These are phyloP conservation scores for Fusarium sp. DNA, from an alignment of 2,329 filamentous ascomycete species.

Conservation along the genomic window DNA sequence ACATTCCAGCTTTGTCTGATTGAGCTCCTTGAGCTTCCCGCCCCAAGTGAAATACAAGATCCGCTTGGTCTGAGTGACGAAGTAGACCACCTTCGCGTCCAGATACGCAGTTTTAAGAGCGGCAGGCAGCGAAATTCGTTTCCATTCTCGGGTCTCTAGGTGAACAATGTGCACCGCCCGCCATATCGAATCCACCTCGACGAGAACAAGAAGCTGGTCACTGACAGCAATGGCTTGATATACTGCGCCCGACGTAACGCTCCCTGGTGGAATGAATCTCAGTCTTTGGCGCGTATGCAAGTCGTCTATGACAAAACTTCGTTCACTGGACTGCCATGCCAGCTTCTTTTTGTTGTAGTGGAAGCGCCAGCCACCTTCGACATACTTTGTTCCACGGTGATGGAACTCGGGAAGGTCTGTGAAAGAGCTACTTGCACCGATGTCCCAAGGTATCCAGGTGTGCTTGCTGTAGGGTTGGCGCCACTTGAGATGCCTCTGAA, in stretches of 20 bases:
- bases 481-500: constrained; percentile 27
- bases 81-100: constrained; percentile 31
- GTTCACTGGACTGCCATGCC: constrained; percentile 42
- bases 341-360: constrained; percentile 43
- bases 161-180: constrained; percentile 32
- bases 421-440: constrained; percentile 11
- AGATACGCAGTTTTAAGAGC: constrained; percentile 26
- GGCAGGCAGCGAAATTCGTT: constrained; percentile 34
- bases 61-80: constrained; percentile 36
- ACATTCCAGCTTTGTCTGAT: constrained; percentile 1
- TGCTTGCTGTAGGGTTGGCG: constrained; percentile 4
- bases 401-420: not conserved
- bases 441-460: constrained; percentile 28
- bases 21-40: constrained; percentile 30
- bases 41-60: constrained; percentile 42
- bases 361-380: constrained; percentile 4
- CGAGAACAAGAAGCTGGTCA: constrained; percentile 34
- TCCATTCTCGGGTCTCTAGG: constrained; percentile 30
- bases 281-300: constrained; percentile 32
- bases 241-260: constrained; percentile 29
- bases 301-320: constrained; percentile 43
- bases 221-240: constrained; percentile 38
- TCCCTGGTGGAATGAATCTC: constrained; percentile 31
- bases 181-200: not conserved
- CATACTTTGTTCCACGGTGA: not conserved